Conservation (phyloP, 352 stramenopile species). For the Phytopythium montanum region DNA sequence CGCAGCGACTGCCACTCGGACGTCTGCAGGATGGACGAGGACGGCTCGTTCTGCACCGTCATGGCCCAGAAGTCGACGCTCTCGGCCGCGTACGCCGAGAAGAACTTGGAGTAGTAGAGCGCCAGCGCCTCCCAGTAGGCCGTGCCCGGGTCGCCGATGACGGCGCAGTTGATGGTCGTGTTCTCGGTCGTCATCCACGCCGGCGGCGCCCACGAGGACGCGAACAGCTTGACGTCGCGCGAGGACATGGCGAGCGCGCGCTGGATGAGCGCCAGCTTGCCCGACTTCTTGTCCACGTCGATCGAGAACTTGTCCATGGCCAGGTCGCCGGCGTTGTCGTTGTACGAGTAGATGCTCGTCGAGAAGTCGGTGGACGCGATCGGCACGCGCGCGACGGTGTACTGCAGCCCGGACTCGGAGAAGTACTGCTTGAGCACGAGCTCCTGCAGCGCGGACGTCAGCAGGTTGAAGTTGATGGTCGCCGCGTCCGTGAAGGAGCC, state of each 20-base stretch:
- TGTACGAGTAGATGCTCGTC: constrained; percentile 81
- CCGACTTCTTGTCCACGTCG: constrained; percentile 56
- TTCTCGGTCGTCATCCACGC: constrained; percentile 85
- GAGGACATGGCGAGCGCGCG: constrained; percentile 36
- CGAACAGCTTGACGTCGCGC: constrained; percentile 64
- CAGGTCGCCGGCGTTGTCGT: constrained; percentile 59
- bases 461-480: constrained; percentile 72
- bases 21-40: constrained; percentile 34
- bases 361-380: constrained; percentile 89
- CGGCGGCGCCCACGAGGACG: constrained; percentile 84
- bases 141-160: constrained; percentile 57
- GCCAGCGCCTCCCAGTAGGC: constrained; percentile 72
- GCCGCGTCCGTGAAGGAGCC: constrained; percentile 87
- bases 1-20: constrained; percentile 65
- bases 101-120: constrained; percentile 87
- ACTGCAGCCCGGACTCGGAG: constrained; percentile 61
- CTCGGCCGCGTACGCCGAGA: constrained; percentile 76
- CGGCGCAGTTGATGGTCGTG: constrained; percentile 41
- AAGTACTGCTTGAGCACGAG: constrained; percentile 76
- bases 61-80: constrained; percentile 80
- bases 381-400: constrained; percentile 71
- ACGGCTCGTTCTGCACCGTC: constrained; percentile 87
- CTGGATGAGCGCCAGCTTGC: constrained; percentile 76
- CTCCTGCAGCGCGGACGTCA: constrained; percentile 48
- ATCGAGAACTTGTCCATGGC: constrained; percentile 71